Base-by-base conservation (phyloP, 805 yeast genomes). In the Brettanomyces sp. region DNA sequence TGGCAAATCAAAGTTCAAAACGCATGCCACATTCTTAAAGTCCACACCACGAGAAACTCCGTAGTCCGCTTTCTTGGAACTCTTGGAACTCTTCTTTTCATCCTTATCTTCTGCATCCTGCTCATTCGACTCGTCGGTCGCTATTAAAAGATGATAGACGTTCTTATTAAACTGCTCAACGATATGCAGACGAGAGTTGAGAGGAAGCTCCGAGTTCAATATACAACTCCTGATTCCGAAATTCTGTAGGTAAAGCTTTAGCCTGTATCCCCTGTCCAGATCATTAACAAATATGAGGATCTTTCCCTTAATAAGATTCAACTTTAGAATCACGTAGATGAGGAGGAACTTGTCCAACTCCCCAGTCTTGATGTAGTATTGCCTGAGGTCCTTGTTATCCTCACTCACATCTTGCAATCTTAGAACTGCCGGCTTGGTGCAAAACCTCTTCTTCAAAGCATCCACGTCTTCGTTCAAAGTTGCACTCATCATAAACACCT, bases 1-100 rank as follows among this genome's bases (percentile, higher is more conserved):
- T 37, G 99, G 99, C 55, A 93, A 70, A 62, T 93, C 99, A 63
- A 93, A 93, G 66, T 93, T 93, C 52, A 93, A 70, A 6, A 93
- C 99, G 68, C 98, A 93, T 7, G 97, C 93, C 49, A 93, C 98
- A 57, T 93, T 91, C 56, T 77, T 82, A 72, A 93, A 93, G 66
- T 93, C 99, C 36, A 93, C 95, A 59, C 99, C 99, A 64, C 99
- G 79, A 24, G 96, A 85, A 38, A 90, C 97, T 52, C 97, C 95
- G 60, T 84, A 93, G 56, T 93, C 98, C 50, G 70, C 73, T 43
- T 52, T 52, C 24, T 58, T 56, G 48, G 57, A 59, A 52, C 52
- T 46, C 50, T 59, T 52, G 30, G 51, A 36, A 6, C 44, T 25
- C 39, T 42, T 36, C 18, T 50, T 56, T 42, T 57, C 56, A 22